A percentile compares a stretch with the other conserved stretches of the same genome.
Evolutionary conservation across 371 early-diverging fungal genomes (phyloP).

Genomic region (Coemansia sp.): DNA sequence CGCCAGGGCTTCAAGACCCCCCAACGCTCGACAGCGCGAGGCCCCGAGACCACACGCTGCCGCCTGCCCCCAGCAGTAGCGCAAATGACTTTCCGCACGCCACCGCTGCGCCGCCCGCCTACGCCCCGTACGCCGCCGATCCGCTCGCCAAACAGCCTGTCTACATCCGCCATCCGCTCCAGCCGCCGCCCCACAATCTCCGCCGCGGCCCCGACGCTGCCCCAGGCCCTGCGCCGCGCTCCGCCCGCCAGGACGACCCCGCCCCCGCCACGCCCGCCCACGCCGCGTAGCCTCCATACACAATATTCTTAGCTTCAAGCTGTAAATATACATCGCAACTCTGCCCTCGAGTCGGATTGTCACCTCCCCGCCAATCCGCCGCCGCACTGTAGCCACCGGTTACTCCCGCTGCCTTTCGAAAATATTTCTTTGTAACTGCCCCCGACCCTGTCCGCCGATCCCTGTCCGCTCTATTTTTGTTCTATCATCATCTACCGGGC

Average conservation of each 20-base stretch:
- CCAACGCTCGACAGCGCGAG: background rate
- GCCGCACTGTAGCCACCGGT: background rate
- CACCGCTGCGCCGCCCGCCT: constrained; percentile 23
- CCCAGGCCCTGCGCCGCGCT: constrained; percentile 1
- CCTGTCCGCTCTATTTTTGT: background rate
- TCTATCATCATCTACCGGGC: background rate
- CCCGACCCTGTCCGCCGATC: background rate
- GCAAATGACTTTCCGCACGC: constrained; percentile 26
- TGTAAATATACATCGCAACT: constrained; percentile 1
- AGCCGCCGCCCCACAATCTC: constrained; percentile 37
- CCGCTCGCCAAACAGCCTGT: constrained; percentile 16
- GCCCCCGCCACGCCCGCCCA: constrained; percentile 6
- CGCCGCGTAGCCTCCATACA: background rate
- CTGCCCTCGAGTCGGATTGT: background rate
- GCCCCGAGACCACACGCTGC: constrained; percentile 3
- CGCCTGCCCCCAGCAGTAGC: constrained; percentile 22
- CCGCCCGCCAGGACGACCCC: background rate
- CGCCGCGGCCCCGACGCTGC: constrained; percentile 17
- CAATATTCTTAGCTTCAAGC: background rate
- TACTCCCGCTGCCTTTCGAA: background rate
- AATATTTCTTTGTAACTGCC: background rate
- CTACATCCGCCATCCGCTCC: constrained; percentile 24
- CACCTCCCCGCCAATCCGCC: background rate
- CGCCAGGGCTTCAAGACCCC: background rate
- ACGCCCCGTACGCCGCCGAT: constrained; percentile 31